phyloP scores from a whole-genome alignment of 78 protist genomes.

The Dictyostelium firmibasis region DNA sequence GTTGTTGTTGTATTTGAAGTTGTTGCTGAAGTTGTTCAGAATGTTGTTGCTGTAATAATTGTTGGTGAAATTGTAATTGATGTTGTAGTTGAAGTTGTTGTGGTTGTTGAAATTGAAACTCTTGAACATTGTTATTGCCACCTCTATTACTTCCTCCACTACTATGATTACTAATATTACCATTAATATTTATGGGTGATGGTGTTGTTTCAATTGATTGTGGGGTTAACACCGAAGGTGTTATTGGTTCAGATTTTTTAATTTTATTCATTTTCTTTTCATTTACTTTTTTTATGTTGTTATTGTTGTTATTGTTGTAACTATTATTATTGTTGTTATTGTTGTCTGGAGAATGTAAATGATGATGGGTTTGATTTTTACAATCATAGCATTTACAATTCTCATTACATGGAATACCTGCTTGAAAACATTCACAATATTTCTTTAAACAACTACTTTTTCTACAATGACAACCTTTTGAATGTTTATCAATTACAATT shows the following conservation, averaged over 20 bases:
- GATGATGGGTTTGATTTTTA: conserved; percentile 21
- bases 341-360: neutral
- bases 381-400: conserved; percentile 82
- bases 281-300: neutral
- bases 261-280: neutral
- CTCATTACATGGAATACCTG: conserved; percentile 80
- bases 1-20: neutral
- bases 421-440: conserved; percentile 94
- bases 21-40: neutral
- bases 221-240: neutral
- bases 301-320: neutral
- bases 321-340: neutral
- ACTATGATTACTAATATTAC: neutral
- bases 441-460: conserved; percentile 88
- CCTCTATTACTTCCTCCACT: neutral
- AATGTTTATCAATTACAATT: conserved; percentile 42
- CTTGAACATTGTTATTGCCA: neutral
- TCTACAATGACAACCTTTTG: conserved; percentile 91
- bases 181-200: neutral
- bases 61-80: neutral
- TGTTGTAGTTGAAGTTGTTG: conserved; percentile 9
- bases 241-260: neutral
- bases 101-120: neutral
- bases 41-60: neutral
- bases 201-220: neutral